These are phyloP conservation scores for Cystobasidiaceae sp. DNA, from an alignment of 1,284 basidiomycete species.

Conservation along the genomic window DNA sequence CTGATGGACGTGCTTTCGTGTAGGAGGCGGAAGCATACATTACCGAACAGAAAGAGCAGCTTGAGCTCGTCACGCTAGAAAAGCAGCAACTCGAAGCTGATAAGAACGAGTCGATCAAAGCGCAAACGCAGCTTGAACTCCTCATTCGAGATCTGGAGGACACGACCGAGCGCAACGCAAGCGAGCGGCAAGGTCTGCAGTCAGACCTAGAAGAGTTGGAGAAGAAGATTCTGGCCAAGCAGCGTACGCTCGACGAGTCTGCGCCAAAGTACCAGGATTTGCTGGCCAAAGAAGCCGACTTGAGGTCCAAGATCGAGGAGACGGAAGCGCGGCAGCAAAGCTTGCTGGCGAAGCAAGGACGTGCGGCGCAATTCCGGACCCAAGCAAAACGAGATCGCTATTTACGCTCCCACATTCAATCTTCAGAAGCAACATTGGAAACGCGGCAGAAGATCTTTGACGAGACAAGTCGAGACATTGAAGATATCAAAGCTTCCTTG, in stretches of 20 bases:
- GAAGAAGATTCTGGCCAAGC: slow-evolving; percentile 59
- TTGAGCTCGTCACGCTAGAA: slow-evolving; percentile 64
- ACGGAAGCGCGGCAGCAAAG: slow-evolving; percentile 64
- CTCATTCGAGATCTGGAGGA: slow-evolving; percentile 72
- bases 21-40: slow-evolving; percentile 71
- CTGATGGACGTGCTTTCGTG: neutral
- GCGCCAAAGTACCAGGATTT: slow-evolving; percentile 60
- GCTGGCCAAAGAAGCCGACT: slow-evolving; percentile 8
- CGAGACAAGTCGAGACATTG: slow-evolving; percentile 49
- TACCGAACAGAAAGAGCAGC: slow-evolving; percentile 61
- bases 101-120: slow-evolving; percentile 35
- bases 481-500: slow-evolving; percentile 52
- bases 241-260: slow-evolving; percentile 59
- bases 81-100: slow-evolving; percentile 50
- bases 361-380: slow-evolving; percentile 75
- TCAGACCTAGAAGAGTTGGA: slow-evolving; percentile 64
- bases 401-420: slow-evolving; percentile 65
- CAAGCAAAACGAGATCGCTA: slow-evolving; percentile 74
- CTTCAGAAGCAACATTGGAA: slow-evolving; percentile 56
- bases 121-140: slow-evolving; percentile 68
- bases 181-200: slow-evolving; percentile 52
- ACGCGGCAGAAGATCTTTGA: slow-evolving; percentile 53
- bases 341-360: slow-evolving; percentile 80
- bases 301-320: slow-evolving; percentile 57
- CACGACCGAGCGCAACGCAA: slow-evolving; percentile 47